phyloP scores from a whole-genome alignment of 2,329 filamentous ascomycete species.

The Trichophyton rubrum region DNA sequence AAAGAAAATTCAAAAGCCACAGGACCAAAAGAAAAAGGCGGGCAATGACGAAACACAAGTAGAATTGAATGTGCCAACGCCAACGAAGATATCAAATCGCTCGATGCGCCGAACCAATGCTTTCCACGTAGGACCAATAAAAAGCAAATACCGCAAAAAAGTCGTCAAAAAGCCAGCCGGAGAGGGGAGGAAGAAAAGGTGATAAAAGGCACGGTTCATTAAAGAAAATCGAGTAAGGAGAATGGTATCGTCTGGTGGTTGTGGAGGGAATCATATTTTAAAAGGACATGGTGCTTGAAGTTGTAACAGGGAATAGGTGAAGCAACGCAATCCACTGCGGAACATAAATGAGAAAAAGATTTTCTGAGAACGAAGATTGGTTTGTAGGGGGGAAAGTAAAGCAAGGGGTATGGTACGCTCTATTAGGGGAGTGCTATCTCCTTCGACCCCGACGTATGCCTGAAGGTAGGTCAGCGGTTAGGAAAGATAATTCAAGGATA shows the following conservation, averaged over 20 bases:
- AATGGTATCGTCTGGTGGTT: neutral
- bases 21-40: neutral
- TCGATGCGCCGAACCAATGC: slow-evolving; percentile 4
- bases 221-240: neutral
- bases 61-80: neutral
- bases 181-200: neutral
- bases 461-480: neutral
- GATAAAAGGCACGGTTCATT: neutral
- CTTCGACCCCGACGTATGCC: neutral
- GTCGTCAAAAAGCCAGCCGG: neutral
- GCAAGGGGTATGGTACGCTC: neutral
- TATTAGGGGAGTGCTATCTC: neutral
- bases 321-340: neutral
- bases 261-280: neutral
- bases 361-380: neutral
- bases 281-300: neutral
- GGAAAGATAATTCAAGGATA: neutral
- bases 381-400: neutral
- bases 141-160: neutral
- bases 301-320: neutral
- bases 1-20: neutral
- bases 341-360: neutral
- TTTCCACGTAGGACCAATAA: neutral
- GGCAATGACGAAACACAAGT: neutral
- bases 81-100: slow-evolving; percentile 3